Percentiles rank a stretch among this genome's conserved stretches.
These are phyloP conservation scores for Lichtheimia ramosa DNA, from an alignment of 371 early-diverging fungal genomes.

Conservation along the genomic window DNA sequence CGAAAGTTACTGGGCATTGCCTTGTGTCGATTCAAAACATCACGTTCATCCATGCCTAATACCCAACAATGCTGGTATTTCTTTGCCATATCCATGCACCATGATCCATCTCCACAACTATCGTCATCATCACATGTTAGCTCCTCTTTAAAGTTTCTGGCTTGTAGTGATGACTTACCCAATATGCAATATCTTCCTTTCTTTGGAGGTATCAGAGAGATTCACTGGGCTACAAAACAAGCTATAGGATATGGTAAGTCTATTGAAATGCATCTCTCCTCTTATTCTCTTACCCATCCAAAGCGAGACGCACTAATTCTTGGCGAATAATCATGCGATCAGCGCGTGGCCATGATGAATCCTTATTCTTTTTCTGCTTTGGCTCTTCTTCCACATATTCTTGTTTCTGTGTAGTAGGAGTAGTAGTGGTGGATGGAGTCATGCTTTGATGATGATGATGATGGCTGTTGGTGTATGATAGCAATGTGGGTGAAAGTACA, in stretches of 20 bases:
- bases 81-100: slow-evolving; percentile 19
- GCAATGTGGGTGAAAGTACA: slow-evolving; percentile 1
- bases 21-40: slow-evolving; percentile 4
- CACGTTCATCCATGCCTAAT: slow-evolving; percentile 16
- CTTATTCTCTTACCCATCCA: slow-evolving; percentile 16
- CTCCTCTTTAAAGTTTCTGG: neutral
- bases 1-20: slow-evolving; percentile 23
- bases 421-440: too few species aligned
- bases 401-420: too few species aligned
- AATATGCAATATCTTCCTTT: slow-evolving; percentile 14
- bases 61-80: slow-evolving; percentile 16
- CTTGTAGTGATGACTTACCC: slow-evolving; percentile 10
- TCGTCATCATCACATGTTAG: neutral
- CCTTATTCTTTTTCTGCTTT: neutral
- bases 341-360: slow-evolving; percentile 15
- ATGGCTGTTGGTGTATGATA: neutral
- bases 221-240: slow-evolving; percentile 17
- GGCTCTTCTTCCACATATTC: too few species aligned
- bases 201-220: slow-evolving; percentile 5
- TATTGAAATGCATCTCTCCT: neutral
- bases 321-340: slow-evolving; percentile 23
- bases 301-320: slow-evolving; percentile 20
- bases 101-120: slow-evolving; percentile 20
- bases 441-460: slow-evolving; percentile 3
- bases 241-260: neutral